Percentiles rank a stretch among this genome's conserved stretches.
Conservation (phyloP, 2,329 filamentous ascomycete genomes). For the Colletotrichum camelliae region DNA sequence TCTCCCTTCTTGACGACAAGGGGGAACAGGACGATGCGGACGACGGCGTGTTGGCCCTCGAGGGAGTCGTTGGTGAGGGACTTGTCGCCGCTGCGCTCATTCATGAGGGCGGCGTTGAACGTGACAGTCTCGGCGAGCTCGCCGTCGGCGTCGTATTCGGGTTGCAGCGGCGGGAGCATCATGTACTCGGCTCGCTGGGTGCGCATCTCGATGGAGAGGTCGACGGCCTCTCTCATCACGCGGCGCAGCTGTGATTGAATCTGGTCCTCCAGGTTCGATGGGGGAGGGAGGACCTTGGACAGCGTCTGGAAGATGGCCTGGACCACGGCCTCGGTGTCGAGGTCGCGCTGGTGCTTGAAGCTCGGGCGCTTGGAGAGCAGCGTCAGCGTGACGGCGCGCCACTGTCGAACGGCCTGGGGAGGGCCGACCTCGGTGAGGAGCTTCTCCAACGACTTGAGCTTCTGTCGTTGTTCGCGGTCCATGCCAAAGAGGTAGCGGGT, state of each 20-base stretch:
- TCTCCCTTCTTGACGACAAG: conserved; percentile 96
- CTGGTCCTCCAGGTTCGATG: conserved; percentile 78
- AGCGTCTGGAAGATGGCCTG: conserved; percentile 86
- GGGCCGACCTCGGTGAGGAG: conserved; percentile 88
- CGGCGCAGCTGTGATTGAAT: conserved; percentile 85
- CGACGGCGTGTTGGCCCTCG: conserved; percentile 76
- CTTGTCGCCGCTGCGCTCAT: conserved; percentile 77
- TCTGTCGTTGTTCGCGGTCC: conserved; percentile 96
- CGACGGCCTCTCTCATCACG: conserved; percentile 87
- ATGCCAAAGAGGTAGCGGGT: conserved; percentile 98
- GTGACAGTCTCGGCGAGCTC: conserved; percentile 86
- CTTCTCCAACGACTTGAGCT: conserved; percentile 95
- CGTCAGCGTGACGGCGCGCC: conserved; percentile 94
- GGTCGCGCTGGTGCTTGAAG: conserved; percentile 83
- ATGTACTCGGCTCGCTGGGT: conserved; percentile 96
- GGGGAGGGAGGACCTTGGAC: conserved; percentile 84
- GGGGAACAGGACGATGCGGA: conserved; percentile 93
- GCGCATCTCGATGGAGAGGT: conserved; percentile 95
- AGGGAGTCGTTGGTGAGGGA: conserved; percentile 75
- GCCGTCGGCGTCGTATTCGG: conserved; percentile 92
- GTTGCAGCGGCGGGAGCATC: conserved; percentile 94
- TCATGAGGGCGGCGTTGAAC: conserved; percentile 96
- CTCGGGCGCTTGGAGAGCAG: conserved; percentile 79
- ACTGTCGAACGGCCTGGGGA: conserved; percentile 87
- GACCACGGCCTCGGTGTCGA: conserved; percentile 95